Conservation (phyloP, 352 stramenopile genomes). For the Phytophthora constricta region DNA sequence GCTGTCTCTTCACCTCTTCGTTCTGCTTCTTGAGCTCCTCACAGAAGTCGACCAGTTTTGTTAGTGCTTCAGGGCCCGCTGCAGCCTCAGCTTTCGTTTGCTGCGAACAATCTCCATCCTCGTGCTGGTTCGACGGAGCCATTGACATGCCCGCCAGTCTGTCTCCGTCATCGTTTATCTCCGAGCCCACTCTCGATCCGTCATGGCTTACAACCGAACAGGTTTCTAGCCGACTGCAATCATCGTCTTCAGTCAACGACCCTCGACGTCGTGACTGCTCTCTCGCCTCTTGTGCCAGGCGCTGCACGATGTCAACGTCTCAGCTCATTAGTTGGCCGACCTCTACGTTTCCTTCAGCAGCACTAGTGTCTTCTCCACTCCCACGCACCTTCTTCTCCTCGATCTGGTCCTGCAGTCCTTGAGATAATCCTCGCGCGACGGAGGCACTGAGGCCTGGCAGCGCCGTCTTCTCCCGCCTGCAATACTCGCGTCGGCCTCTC, state of each 20-base stretch:
- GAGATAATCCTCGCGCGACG: constrained; percentile 47
- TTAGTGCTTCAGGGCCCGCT: constrained; percentile 36
- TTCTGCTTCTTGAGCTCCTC: constrained; percentile 66
- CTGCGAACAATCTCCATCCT: constrained; percentile 1
- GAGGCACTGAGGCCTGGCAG: not conserved
- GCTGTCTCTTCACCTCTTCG: constrained; percentile 60
- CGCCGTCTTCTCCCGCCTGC: constrained; percentile 9
- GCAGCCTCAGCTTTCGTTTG: constrained; percentile 1
- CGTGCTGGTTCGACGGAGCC: constrained; percentile 19
- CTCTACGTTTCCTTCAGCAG: too few species aligned
- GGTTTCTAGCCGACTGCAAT: not conserved
- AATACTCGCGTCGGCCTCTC: not conserved
- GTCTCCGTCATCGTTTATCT: not conserved
- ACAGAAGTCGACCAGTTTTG: constrained; percentile 62
- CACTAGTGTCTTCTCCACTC: not conserved
- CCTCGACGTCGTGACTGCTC: not conserved
- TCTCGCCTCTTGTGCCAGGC: constrained; percentile 9
- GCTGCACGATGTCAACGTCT: constrained; percentile 1
- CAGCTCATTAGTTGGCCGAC: not conserved
- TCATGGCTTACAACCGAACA: not conserved
- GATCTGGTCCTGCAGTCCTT: constrained; percentile 55
- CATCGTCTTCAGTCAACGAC: constrained; percentile 8
- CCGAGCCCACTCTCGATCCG: not conserved
- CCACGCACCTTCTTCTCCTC: constrained; percentile 52
- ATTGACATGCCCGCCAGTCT: not conserved